Conservation (phyloP, 441 rosid genomes). For the Lepidium campestre region DNA sequence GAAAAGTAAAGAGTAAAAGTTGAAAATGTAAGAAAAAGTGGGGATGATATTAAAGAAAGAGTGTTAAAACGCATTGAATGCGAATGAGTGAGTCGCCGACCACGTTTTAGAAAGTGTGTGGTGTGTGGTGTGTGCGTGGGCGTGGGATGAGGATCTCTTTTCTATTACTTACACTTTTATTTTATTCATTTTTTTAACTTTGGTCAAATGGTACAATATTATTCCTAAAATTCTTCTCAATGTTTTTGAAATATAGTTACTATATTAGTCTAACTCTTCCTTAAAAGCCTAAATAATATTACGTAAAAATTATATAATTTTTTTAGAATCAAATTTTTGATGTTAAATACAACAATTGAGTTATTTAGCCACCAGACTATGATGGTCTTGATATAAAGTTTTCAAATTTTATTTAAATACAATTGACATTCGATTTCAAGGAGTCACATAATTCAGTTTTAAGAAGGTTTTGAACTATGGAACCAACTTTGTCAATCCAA, state of each 20-base stretch:
- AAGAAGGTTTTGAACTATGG: too few species aligned
- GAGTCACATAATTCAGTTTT: too few species aligned
- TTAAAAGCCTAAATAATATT: too few species aligned
- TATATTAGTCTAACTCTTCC: too few species aligned
- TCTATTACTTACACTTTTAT: neutral
- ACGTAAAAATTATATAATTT: too few species aligned
- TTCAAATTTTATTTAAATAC: too few species aligned
- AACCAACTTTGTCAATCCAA: too few species aligned
- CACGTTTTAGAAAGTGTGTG: slow-evolving; percentile 11
- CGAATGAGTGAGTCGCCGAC: slow-evolving; percentile 25
- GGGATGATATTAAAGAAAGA: neutral
- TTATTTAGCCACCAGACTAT: too few species aligned
- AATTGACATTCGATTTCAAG: too few species aligned
- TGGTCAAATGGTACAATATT: slow-evolving; percentile 17
- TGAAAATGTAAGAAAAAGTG: neutral
- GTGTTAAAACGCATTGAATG: slow-evolving; percentile 23
- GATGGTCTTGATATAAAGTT: too few species aligned
- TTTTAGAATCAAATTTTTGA: too few species aligned
- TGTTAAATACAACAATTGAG: too few species aligned
- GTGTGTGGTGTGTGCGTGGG: slow-evolving; percentile 15
- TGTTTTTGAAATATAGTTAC: neutral
- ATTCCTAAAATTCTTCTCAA: neutral
- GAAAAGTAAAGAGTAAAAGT: neutral
- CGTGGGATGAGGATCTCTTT: slow-evolving; percentile 11
- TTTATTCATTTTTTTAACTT: neutral